Percentiles rank a stretch among this genome's conserved stretches.
These are phyloP conservation scores for Balakata baccata DNA, from an alignment of 345 rosid genomes.

Conservation along the genomic window DNA sequence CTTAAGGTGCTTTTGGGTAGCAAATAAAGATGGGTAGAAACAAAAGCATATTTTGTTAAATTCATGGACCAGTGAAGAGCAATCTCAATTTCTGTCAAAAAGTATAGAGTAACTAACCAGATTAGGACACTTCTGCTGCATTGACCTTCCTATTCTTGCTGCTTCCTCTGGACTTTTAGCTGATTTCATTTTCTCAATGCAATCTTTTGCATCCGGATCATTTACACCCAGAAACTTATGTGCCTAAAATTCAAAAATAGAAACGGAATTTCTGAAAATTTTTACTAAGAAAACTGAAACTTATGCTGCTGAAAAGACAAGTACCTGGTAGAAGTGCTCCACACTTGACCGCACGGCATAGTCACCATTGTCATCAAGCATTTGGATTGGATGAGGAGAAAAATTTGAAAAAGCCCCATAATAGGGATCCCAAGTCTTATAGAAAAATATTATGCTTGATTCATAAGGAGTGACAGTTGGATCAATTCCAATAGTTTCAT, in stretches of 20 bases:
- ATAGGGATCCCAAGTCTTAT: slow-evolving; percentile 91
- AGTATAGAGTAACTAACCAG: slow-evolving; percentile 44
- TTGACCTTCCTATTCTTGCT: slow-evolving; percentile 69
- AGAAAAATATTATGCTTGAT: slow-evolving; percentile 73
- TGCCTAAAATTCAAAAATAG: slow-evolving; percentile 42
- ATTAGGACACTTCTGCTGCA: slow-evolving; percentile 56
- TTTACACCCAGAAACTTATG: slow-evolving; percentile 57
- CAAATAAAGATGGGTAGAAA: background rate
- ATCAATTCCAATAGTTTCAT: slow-evolving; percentile 79
- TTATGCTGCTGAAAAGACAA: slow-evolving; percentile 4
- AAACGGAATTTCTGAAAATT: slow-evolving; percentile 3
- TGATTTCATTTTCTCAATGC: slow-evolving; percentile 55
- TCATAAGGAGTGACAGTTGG: slow-evolving; percentile 74
- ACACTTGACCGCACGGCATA: slow-evolving; percentile 70
- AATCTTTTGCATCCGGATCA: slow-evolving; percentile 51
- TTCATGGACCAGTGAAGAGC: background rate
- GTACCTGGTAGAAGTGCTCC: slow-evolving; percentile 94
- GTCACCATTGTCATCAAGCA: slow-evolving; percentile 50
- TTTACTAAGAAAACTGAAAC: background rate
- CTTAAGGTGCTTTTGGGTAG: background rate
- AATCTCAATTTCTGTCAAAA: background rate
- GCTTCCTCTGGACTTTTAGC: slow-evolving; percentile 92
- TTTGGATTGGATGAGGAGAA: slow-evolving; percentile 81
- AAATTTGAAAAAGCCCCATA: slow-evolving; percentile 90
- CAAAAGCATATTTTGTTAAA: background rate